Conservation (phyloP, 768 basidiomycete genomes). For the Mrakia gelida region DNA sequence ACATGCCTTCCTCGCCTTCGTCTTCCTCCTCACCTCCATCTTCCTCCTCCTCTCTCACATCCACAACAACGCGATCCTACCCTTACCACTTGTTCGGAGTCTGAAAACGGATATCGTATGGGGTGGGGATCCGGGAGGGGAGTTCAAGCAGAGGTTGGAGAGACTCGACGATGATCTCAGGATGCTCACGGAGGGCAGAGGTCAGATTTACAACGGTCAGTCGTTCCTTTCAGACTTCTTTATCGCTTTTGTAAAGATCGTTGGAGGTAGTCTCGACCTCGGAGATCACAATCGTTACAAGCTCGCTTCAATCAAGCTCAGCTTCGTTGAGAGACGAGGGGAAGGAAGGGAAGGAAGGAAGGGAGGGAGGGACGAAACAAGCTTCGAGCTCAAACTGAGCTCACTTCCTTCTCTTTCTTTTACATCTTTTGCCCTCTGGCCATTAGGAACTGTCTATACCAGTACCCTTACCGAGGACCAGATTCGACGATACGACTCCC, state of each 20-base stretch:
- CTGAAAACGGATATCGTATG: background rate
- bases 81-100: background rate
- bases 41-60: constrained; percentile 8
- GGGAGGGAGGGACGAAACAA: background rate
- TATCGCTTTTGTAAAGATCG: background rate
- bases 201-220: constrained; percentile 3
- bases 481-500: background rate
- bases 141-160: background rate
- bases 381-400: background rate
- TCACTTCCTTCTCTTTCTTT: background rate
- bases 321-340: background rate
- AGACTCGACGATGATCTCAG: background rate
- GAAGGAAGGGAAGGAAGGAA: background rate
- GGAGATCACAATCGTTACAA: background rate
- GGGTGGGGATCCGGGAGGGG: background rate
- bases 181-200: background rate
- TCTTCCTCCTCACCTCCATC: background rate
- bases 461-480: background rate
- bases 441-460: background rate
- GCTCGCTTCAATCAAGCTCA: background rate
- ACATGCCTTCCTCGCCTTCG: background rate
- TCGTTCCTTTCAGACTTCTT: background rate
- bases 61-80: background rate
- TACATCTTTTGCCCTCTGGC: background rate
- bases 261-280: background rate